Conservation (phyloP, 176 grass and related monocot genomes). For the Oryza rufipogon region DNA sequence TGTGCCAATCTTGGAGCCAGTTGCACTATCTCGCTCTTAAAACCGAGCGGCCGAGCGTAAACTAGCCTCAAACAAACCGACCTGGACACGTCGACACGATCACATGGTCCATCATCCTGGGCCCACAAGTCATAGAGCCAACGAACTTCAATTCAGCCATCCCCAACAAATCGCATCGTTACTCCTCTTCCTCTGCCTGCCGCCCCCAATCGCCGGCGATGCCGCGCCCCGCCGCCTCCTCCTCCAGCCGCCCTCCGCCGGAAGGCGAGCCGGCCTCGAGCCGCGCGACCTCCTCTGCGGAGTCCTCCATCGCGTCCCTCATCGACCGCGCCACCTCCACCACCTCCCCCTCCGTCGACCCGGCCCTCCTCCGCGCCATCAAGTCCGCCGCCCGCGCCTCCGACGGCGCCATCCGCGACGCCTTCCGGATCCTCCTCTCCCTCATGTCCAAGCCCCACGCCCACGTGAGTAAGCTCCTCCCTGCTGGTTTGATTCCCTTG, state of each 20-base stretch:
- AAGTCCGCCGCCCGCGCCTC: conserved; percentile 73
- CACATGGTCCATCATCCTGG: neutral
- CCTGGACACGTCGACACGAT: neutral
- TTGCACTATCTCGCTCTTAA: too few species aligned
- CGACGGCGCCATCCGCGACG: conserved; percentile 54
- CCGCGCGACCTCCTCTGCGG: neutral
- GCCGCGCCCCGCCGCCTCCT: conserved; percentile 14
- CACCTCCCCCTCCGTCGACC: conserved; percentile 64
- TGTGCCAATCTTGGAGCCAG: too few species aligned
- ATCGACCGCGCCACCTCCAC: conserved; percentile 85
- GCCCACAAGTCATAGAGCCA: neutral
- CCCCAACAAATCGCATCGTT: neutral
- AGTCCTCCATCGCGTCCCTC: conserved; percentile 45
- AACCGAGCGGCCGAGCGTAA: too few species aligned
- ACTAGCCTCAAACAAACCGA: neutral
- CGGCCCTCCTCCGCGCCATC: conserved; percentile 70
- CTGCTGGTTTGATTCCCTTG: neutral
- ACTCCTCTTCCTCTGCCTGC: neutral
- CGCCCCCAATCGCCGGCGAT: conserved; percentile 20
- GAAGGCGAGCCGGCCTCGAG: neutral
- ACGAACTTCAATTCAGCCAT: neutral
- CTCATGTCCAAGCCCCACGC: conserved; percentile 88
- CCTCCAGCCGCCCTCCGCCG: neutral
- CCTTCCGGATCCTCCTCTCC: conserved; percentile 58
- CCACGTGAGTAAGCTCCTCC: conserved; percentile 51